Evolutionary conservation across 495 filamentous ascomycete genomes (phyloP), one percentile per base, ranked within the genome.

Genomic region (Lasiosphaeria ovina): DNA sequence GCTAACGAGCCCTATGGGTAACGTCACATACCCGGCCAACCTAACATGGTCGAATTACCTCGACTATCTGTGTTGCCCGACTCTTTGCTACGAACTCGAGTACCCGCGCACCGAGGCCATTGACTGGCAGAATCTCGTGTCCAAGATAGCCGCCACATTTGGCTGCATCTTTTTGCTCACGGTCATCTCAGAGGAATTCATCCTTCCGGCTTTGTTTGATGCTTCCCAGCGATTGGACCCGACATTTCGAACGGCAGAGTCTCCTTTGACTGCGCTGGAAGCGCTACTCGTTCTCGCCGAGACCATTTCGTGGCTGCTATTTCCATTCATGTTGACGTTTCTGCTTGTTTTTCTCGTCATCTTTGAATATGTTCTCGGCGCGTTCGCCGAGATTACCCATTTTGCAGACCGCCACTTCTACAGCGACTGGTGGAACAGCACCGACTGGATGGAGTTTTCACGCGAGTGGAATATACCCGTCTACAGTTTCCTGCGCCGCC

Each of bases 401-500:
- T 98, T 98, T 66, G 93, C 89, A 24, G 93, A 98, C 72, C 85
- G 93, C 9, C 92, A 94, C 72, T 98, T 98, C 75, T 98, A 97
- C 74, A 87, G 88, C 33, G 93, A 98, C 79, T 98, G 93, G 93
- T 98, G 93, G 93, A 91, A 91, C 74, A 83, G 77, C 56, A 87
- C 85, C 59, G 87, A 90, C 77, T 91, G 92, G 93, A 87, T 98
- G 59, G 94, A 98, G 73, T 98, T 98, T 74, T 93, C 89, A 17
- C 83, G 94, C 57, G 92, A 98, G 77, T 98, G 94, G 94, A 98
- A 98, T 71, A 87, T 96, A 48, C 94, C 94, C 51, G 94, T 98
- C n/a, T 95, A 98, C 78, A 89, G 93, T 70, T 98, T 97, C 79
- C 87, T 98, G 64, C 86, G 94, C 8, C 85, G 94, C 11, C 94